A percentile compares a stretch with the other conserved stretches of the same genome.
Evolutionary conservation across 2,329 filamentous ascomycete genomes (phyloP).

Genomic region (Calonectria montana): DNA sequence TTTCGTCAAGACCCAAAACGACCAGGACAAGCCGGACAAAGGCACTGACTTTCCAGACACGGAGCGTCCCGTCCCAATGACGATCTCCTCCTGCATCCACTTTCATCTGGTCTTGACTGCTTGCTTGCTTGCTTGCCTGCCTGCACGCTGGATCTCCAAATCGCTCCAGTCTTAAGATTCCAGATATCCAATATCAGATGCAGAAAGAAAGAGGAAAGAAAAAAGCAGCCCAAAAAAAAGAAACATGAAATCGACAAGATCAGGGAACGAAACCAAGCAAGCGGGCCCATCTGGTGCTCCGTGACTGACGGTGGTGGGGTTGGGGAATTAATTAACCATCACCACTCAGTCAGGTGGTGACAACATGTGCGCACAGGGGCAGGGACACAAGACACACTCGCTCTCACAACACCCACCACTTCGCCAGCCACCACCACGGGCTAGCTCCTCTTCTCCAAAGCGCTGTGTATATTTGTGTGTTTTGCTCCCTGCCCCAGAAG

Average conservation of each 20-base stretch:
- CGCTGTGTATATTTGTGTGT: neutral
- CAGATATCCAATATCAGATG: neutral
- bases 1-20: neutral
- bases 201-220: neutral
- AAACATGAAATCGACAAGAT: neutral
- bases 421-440: neutral
- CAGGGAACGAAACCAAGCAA: slow-evolving; percentile 1
- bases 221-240: neutral
- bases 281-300: neutral
- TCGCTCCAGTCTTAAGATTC: neutral
- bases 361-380: slow-evolving; percentile 20
- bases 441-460: neutral
- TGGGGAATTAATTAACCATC: slow-evolving; percentile 13
- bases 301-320: slow-evolving; percentile 16
- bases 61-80: slow-evolving; percentile 21
- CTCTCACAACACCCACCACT: neutral
- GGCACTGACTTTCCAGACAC: slow-evolving; percentile 12
- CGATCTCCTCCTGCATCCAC: slow-evolving; percentile 2
- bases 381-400: slow-evolving; percentile 14
- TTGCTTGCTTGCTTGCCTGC: neutral
- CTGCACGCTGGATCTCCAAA: neutral
- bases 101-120: slow-evolving; percentile 8
- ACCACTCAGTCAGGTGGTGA: slow-evolving; percentile 22
- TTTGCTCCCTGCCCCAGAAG: neutral
- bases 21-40: slow-evolving; percentile 12